phyloP scores from a whole-genome alignment of 148 eudicot species.

The Mesembryanthemum crystallinum region DNA sequence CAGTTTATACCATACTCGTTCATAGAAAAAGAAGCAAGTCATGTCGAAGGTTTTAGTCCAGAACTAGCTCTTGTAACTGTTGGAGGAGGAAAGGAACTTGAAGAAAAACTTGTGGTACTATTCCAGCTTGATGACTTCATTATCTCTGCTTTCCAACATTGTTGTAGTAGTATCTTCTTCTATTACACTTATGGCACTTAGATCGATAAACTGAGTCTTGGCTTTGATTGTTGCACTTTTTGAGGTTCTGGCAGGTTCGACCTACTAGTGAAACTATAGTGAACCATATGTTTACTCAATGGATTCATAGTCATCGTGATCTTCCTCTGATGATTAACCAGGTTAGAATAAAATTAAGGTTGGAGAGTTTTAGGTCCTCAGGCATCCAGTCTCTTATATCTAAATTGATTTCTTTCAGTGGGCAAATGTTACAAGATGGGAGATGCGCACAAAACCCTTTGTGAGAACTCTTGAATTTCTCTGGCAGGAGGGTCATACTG shows the following conservation, averaged over 20 bases:
- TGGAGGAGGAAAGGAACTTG: slow-evolving; percentile 99
- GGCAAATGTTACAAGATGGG: slow-evolving; percentile 99
- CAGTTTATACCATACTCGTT: slow-evolving; percentile 98
- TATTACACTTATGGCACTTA: slow-evolving; percentile 9
- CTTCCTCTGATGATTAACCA: slow-evolving; percentile 98
- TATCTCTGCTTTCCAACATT: neutral
- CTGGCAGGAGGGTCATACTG: slow-evolving; percentile 99
- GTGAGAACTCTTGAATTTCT: slow-evolving; percentile 97
- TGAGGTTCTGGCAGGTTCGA: slow-evolving; percentile 99
- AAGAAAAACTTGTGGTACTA: slow-evolving; percentile 98
- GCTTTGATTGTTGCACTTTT: slow-evolving; percentile 80
- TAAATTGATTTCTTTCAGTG: slow-evolving; percentile 48
- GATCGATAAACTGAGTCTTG: slow-evolving; percentile 48
- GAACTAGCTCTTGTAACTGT: slow-evolving; percentile 95
- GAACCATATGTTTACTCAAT: slow-evolving; percentile 98
- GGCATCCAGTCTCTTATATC: slow-evolving; percentile 1
- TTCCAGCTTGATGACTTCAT: slow-evolving; percentile 15
- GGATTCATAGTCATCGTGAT: slow-evolving; percentile 99
- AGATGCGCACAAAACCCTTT: slow-evolving; percentile 98
- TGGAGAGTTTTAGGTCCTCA: neutral
- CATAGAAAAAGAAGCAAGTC: slow-evolving; percentile 99
- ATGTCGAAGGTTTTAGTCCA: slow-evolving; percentile 99
- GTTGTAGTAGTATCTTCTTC: neutral
- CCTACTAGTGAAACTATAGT: slow-evolving; percentile 99
- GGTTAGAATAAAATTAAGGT: slow-evolving; percentile 38